Evolutionary conservation across 169 alveolate species (phyloP).

Genomic region (Plasmodium fragile): DNA sequence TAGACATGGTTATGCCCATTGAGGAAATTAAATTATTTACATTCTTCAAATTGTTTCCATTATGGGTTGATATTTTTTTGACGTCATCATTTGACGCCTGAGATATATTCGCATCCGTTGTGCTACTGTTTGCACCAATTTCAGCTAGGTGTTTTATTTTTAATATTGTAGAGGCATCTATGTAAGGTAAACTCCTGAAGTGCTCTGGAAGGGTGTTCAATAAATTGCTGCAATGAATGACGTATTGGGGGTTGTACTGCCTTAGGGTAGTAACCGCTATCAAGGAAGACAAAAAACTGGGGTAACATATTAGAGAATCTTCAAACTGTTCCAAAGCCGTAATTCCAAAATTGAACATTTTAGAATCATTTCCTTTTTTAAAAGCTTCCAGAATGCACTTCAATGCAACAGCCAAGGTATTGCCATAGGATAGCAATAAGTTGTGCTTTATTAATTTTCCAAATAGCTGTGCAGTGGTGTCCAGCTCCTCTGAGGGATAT

Average conservation of each 20-base stretch:
- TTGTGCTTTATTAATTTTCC: conserved; percentile 86
- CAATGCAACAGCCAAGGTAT: conserved; percentile 80
- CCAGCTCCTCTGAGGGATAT: conserved; percentile 88
- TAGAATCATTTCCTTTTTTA: conserved; percentile 80
- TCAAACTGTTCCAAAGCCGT: conserved; percentile 88
- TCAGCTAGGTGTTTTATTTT: conserved; percentile 50
- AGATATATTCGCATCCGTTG: background rate
- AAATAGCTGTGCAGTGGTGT: conserved; percentile 88
- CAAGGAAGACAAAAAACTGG: conserved; percentile 81
- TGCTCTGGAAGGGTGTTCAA: conserved; percentile 59
- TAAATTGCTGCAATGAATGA: conserved; percentile 33
- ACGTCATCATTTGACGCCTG: conserved; percentile 23
- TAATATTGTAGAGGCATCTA: conserved; percentile 63
- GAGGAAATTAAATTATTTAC: background rate
- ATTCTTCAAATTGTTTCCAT: conserved; percentile 35
- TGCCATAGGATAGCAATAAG: conserved; percentile 80
- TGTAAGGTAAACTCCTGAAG: conserved; percentile 60
- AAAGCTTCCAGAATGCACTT: conserved; percentile 86
- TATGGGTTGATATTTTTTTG: conserved; percentile 5
- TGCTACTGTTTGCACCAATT: conserved; percentile 20
- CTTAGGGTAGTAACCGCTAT: conserved; percentile 38
- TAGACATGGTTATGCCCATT: background rate
- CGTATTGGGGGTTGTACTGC: conserved; percentile 55
- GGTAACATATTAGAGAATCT: conserved; percentile 82
- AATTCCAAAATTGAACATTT: conserved; percentile 86